Evolutionary conservation across 202 grass and related monocot species (phyloP).

Genomic region (Panicum hallii): DNA sequence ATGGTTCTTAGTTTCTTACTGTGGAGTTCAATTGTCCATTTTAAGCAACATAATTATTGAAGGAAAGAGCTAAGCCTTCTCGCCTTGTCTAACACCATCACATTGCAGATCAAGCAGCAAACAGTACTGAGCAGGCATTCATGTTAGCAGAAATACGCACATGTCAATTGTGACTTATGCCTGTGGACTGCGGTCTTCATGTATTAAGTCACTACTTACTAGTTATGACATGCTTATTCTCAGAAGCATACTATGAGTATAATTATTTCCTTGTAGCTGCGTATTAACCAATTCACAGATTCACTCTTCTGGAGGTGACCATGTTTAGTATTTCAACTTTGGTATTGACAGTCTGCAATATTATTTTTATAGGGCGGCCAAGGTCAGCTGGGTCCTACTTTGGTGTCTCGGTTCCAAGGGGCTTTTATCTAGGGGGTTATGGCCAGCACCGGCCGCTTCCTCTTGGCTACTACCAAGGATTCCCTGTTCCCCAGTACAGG

Average conservation of each 20-base stretch:
- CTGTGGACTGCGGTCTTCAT: slow-evolving; percentile 10
- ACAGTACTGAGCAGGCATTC: background rate
- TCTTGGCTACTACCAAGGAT: slow-evolving; percentile 69
- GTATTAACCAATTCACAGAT: background rate
- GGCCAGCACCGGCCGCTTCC: slow-evolving; percentile 59
- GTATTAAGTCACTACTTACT: slow-evolving; percentile 10
- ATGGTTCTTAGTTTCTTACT: background rate
- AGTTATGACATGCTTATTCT: background rate
- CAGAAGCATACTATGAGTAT: background rate
- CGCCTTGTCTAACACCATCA: slow-evolving; percentile 3
- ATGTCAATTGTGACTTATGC: background rate
- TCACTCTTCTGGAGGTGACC: slow-evolving; percentile 6
- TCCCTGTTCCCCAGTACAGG: slow-evolving; percentile 56
- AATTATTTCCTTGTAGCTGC: background rate
- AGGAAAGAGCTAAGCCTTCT: slow-evolving; percentile 9
- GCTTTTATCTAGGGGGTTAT: slow-evolving; percentile 58
- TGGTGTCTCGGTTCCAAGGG: slow-evolving; percentile 55
- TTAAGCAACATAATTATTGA: background rate
- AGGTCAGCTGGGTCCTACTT: slow-evolving; percentile 67
- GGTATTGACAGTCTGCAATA: slow-evolving; percentile 1
- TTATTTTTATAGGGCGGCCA: slow-evolving; percentile 55
- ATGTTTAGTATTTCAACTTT: background rate
- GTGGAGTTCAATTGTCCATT: slow-evolving; percentile 18
- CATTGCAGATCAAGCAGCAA: background rate
- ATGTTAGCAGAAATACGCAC: background rate